These are phyloP conservation scores for Plasmodium coatneyi DNA, from an alignment of 169 alveolate genomes.

Conservation along the genomic window DNA sequence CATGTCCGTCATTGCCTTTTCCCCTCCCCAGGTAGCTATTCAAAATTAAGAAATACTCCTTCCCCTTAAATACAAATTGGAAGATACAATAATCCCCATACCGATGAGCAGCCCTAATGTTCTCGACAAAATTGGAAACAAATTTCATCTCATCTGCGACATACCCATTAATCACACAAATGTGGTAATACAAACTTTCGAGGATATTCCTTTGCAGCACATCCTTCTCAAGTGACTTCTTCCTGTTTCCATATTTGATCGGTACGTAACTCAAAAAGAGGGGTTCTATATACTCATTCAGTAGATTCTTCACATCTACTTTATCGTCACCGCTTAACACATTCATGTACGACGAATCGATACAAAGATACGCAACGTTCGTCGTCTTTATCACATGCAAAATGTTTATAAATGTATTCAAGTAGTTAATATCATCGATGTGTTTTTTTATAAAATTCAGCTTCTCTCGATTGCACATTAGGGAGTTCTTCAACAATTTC, in stretches of 20 bases:
- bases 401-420: conserved; percentile 62
- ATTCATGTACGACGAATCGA: conserved; percentile 51
- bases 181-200: conserved; percentile 58
- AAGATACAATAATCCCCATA: conserved; percentile 40
- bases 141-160: conserved; percentile 11
- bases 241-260: conserved; percentile 69
- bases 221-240: conserved; percentile 31
- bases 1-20: neutral
- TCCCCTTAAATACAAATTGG: conserved; percentile 45
- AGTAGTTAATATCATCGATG: conserved; percentile 56
- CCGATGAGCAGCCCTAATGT: conserved; percentile 12
- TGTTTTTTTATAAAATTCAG: conserved; percentile 36
- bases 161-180: conserved; percentile 54
- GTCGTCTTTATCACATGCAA: conserved; percentile 54
- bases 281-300: conserved; percentile 80
- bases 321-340: conserved; percentile 2
- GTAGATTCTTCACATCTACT: conserved; percentile 9
- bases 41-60: conserved; percentile 55
- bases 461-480: neutral
- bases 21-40: conserved; percentile 26
- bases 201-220: conserved; percentile 27
- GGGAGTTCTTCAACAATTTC: neutral
- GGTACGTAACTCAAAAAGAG: conserved; percentile 81
- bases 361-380: conserved; percentile 57
- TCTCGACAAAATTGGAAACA: conserved; percentile 21